A percentile compares a stretch with the other conserved stretches of the same genome.
These are phyloP conservation scores for Rhipidocladum racemiflorum DNA, from an alignment of 176 grass and related monocot genomes.

Conservation along the genomic window DNA sequence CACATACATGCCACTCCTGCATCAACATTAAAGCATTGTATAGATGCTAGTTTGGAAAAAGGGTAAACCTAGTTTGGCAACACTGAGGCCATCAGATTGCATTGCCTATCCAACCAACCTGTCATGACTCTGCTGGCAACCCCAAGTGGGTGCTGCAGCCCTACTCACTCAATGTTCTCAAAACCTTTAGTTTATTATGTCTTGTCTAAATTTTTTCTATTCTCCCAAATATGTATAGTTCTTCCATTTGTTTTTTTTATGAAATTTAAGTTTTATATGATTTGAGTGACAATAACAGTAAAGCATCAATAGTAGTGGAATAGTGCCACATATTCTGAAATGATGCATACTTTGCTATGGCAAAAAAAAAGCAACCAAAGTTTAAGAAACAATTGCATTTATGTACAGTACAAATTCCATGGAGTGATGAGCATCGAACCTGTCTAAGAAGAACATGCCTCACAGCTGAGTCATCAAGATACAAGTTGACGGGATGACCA, in stretches of 20 bases:
- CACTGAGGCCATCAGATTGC: neutral
- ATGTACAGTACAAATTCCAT: neutral
- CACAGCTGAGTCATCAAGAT: conserved; percentile 70
- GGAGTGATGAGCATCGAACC: conserved; percentile 26
- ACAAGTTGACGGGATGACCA: conserved; percentile 68
- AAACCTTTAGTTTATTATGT: neutral
- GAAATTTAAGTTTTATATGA: conserved; percentile 4
- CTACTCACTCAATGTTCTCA: neutral
- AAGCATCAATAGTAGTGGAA: conserved; percentile 3
- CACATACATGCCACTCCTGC: neutral
- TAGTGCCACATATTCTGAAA: conserved; percentile 12
- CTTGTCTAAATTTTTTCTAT: conserved; percentile 4
- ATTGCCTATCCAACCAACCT: neutral
- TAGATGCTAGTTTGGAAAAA: conserved; percentile 1
- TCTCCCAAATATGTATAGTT: neutral
- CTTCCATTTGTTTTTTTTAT: neutral
- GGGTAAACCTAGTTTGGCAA: conserved; percentile 7
- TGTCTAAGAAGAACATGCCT: conserved; percentile 81
- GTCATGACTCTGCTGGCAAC: neutral
- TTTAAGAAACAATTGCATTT: neutral
- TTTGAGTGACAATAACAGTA: neutral
- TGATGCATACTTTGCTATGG: conserved; percentile 1
- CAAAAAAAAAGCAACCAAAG: neutral
- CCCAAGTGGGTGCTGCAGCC: neutral
- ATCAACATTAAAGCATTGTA: conserved; percentile 19